These are phyloP conservation scores for Pythium dissimile DNA, from an alignment of 352 stramenopile genomes.

Conservation along the genomic window DNA sequence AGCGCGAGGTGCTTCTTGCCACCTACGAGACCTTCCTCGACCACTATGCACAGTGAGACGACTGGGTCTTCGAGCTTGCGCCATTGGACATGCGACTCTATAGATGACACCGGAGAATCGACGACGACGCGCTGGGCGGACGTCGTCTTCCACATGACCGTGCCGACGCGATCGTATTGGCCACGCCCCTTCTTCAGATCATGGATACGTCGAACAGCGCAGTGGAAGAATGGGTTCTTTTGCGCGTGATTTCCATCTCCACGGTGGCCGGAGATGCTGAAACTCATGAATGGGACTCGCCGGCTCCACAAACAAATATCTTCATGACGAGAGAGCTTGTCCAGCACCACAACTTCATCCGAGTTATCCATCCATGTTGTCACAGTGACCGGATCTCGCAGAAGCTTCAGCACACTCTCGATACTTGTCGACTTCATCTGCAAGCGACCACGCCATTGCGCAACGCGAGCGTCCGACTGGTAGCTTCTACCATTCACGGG, in stretches of 20 bases:
- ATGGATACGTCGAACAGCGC: conserved; percentile 30
- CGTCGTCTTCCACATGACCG: conserved; percentile 39
- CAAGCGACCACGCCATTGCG: conserved; percentile 25
- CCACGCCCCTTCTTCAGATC: conserved; percentile 10
- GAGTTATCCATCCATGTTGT: conserved; percentile 17
- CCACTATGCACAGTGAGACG: conserved; percentile 28
- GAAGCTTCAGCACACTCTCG: conserved; percentile 14
- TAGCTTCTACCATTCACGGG: conserved; percentile 5
- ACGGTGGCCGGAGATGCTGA: conserved; percentile 18
- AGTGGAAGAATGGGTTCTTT: conserved; percentile 26
- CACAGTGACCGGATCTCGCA: conserved; percentile 24
- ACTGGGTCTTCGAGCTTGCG: conserved; percentile 34
- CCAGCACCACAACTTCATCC: conserved; percentile 25
- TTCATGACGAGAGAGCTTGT: conserved; percentile 26
- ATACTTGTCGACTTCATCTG: conserved; percentile 20
- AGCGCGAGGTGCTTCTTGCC: neutral
- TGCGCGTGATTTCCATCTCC: neutral
- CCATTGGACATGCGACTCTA: conserved; percentile 17
- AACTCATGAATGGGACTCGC: conserved; percentile 31
- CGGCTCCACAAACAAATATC: conserved; percentile 40
- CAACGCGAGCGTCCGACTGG: conserved; percentile 16
- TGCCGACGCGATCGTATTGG: conserved; percentile 13
- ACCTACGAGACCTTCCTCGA: conserved; percentile 16
- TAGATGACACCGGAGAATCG: neutral
- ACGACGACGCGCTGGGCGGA: conserved; percentile 25